Percentiles rank a stretch among this genome's conserved stretches.
phyloP scores from a whole-genome alignment of 2,329 filamentous ascomycete species.

The Fusarium sp. region DNA sequence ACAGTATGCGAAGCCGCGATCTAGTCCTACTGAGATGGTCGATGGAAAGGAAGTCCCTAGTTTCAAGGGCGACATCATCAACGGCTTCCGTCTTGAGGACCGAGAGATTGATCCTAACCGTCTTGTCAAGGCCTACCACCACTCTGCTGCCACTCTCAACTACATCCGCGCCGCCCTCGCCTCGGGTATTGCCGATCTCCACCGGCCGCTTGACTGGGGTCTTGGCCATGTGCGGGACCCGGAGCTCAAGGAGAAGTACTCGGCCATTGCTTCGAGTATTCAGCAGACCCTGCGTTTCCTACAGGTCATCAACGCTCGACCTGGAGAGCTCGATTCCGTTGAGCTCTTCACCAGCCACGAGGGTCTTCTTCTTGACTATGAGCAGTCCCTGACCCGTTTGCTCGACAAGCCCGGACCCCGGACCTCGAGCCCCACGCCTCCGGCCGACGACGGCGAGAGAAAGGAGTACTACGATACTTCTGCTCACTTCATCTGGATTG shows the following conservation, averaged over 20 bases:
- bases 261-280: slow-evolving; percentile 85
- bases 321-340: slow-evolving; percentile 87
- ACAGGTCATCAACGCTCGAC: slow-evolving; percentile 90
- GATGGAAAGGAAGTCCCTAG: slow-evolving; percentile 87
- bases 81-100: slow-evolving; percentile 84
- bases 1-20: slow-evolving; percentile 96
- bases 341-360: slow-evolving; percentile 98
- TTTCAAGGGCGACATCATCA: slow-evolving; percentile 96
- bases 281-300: slow-evolving; percentile 95
- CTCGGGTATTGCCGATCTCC: slow-evolving; percentile 92
- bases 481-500: slow-evolving; percentile 98
- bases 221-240: slow-evolving; percentile 92
- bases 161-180: slow-evolving; percentile 88
- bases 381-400: slow-evolving; percentile 85
- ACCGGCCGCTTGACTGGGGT: slow-evolving; percentile 94
- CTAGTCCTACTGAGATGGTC: slow-evolving; percentile 86
- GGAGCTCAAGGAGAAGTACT: slow-evolving; percentile 87
- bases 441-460: slow-evolving; percentile 50
- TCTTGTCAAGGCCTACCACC: slow-evolving; percentile 92
- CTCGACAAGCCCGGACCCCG: slow-evolving; percentile 72
- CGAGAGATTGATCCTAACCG: slow-evolving; percentile 85
- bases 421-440: slow-evolving; percentile 60
- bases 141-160: slow-evolving; percentile 95
- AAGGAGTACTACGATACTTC: slow-evolving; percentile 93
- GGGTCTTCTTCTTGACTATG: slow-evolving; percentile 93